Base-by-base conservation (phyloP, 2,329 filamentous ascomycete genomes). In the Sclerotinia subarctica region DNA sequence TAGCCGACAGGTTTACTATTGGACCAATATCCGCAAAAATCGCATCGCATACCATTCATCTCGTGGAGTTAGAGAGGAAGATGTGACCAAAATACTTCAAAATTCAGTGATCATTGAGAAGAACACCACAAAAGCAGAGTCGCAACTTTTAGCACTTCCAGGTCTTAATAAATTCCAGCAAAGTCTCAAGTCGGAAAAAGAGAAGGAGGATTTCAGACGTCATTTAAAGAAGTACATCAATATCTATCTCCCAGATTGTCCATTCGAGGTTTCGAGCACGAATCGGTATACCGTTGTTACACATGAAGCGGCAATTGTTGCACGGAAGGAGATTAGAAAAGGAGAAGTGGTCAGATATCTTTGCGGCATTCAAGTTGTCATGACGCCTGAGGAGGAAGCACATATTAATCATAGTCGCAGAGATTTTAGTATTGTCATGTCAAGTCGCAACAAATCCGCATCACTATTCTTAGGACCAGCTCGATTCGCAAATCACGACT, bases 351-450 rank as follows among this genome's bases (percentile, higher is more conserved):
- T 99, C 80, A 97, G 94, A 79, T 96, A 97, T 77, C 84, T 99
- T 10, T 90, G 88, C 10, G 95, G 95, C 2, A 95, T 96, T 17
- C 91, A 97, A 76, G 94, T 99, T 32, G 86, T 91, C 51, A 95
- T 99, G 81, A 96, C 94, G 0, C 89, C 91, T 44, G 91, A 97
- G 77, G 94, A 99, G 78, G 95, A 98, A 77, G 85, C 88, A 70
- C 88, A 91, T 68, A 86, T 98, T 68, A 90, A 93, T 35, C 80
- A 89, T 71, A 90, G 88, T 69, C 91, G 95, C 77, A 94, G 94
- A 76, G 95, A 99, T 77, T 99, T 99, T 78, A 97, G 94, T 78
- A 94, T 99, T 71, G 94, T 99, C 44, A 91, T 97, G 76, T 97
- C 94, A 70, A 94, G 93, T 72, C 86, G 95, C 69, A 94, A 91